Conservation (phyloP, 352 stramenopile genomes). For the Globisporangium spinosum region DNA sequence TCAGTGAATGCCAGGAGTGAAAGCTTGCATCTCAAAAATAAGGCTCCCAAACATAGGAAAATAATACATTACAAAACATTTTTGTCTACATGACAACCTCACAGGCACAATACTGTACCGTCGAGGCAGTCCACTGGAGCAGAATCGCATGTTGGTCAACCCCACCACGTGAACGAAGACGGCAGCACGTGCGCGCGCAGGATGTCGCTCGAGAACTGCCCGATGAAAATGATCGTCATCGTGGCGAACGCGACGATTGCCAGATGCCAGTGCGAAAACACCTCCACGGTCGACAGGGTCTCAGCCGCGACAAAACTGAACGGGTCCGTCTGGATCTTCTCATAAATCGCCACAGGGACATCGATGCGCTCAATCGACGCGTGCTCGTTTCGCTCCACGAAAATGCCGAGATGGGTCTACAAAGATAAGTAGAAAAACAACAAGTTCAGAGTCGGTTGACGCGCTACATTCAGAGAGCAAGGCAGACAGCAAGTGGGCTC, state of each 20-base stretch:
- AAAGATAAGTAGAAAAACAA: background rate
- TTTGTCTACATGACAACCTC: background rate
- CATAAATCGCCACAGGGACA: slow-evolving; percentile 67
- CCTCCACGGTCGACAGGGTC: slow-evolving; percentile 76
- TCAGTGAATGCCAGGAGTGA: background rate
- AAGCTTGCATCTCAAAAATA: background rate
- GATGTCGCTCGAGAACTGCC: slow-evolving; percentile 72
- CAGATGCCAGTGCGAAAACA: slow-evolving; percentile 81
- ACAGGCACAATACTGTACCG: background rate
- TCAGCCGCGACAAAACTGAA: slow-evolving; percentile 86
- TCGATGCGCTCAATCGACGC: slow-evolving; percentile 49
- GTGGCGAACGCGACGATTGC: slow-evolving; percentile 67
- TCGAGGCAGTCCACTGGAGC: background rate
- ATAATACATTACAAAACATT: background rate
- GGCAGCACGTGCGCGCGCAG: slow-evolving; percentile 60
- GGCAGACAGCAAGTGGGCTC: background rate
- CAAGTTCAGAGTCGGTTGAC: background rate
- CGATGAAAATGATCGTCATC: slow-evolving; percentile 85
- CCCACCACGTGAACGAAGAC: slow-evolving; percentile 53
- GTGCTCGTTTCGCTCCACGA: slow-evolving; percentile 52
- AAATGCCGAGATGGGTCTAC: slow-evolving; percentile 53
- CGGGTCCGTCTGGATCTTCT: slow-evolving; percentile 80
- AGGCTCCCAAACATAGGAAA: background rate
- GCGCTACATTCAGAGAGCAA: background rate
- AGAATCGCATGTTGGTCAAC: background rate